Conservation (phyloP, 1,139 yeast genomes). For the Casaregolazyma suthepensis region DNA sequence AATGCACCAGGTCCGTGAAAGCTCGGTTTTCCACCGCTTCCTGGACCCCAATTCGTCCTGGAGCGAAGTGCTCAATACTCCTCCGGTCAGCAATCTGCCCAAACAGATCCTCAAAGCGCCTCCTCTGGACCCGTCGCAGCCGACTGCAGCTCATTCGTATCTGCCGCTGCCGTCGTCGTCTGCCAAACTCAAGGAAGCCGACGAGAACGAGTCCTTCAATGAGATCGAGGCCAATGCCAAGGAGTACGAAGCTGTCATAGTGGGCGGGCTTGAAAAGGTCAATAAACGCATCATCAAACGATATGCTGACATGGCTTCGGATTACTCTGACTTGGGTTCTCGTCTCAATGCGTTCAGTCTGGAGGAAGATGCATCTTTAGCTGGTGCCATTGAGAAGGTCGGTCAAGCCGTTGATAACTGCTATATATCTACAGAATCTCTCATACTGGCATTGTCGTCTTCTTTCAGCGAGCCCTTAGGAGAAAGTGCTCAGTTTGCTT, state of each 20-base stretch:
- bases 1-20: slow-evolving; percentile 49
- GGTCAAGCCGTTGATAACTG: slow-evolving; percentile 79
- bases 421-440: slow-evolving; percentile 56
- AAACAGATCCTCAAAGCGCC: slow-evolving; percentile 49
- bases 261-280: slow-evolving; percentile 54
- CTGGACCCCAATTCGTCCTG: slow-evolving; percentile 82
- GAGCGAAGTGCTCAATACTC: slow-evolving; percentile 49
- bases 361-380: slow-evolving; percentile 45
- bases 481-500: slow-evolving; percentile 73
- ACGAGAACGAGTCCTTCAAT: slow-evolving; percentile 36
- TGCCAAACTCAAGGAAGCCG: slow-evolving; percentile 28
- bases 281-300: slow-evolving; percentile 61
- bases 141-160: slow-evolving; percentile 52
- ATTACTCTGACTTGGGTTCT: slow-evolving; percentile 65
- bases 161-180: slow-evolving; percentile 58
- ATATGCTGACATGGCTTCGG: slow-evolving; percentile 58
- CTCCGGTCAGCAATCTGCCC: slow-evolving; percentile 53
- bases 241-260: slow-evolving; percentile 51
- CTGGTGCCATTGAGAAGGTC: slow-evolving; percentile 57
- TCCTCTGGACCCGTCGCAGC: slow-evolving; percentile 47
- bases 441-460: slow-evolving; percentile 64
- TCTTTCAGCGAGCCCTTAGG: slow-evolving; percentile 78
- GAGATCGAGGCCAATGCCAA: slow-evolving; percentile 46
- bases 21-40: slow-evolving; percentile 66
- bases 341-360: slow-evolving; percentile 69